phyloP scores from a whole-genome alignment of 177 flowering plant genomes.

The Vitis hybrid region DNA sequence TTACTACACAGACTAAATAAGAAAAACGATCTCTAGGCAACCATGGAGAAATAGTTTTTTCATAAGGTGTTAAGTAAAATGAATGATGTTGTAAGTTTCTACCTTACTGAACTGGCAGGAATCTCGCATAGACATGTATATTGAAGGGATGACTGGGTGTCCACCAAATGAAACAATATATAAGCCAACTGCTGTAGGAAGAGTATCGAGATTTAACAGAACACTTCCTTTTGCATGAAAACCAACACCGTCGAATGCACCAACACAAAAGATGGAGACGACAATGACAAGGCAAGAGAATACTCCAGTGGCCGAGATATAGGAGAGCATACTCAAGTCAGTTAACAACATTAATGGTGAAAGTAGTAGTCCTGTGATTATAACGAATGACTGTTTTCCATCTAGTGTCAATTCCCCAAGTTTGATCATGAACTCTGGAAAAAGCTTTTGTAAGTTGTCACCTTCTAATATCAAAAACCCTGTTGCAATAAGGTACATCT shows the following conservation, averaged over 20 bases:
- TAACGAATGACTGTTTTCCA: conserved; percentile 24
- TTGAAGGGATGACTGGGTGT: conserved; percentile 44
- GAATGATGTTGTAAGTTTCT: not conserved
- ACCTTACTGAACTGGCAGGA: conserved; percentile 29
- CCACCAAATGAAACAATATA: conserved; percentile 38
- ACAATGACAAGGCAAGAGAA: conserved; percentile 29
- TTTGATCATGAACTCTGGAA: conserved; percentile 14
- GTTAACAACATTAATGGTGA: conserved; percentile 29
- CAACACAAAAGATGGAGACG: conserved; percentile 31
- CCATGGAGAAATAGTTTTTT: too few species aligned
- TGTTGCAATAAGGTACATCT: conserved; percentile 34
- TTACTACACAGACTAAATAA: too few species aligned
- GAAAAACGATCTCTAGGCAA: too few species aligned
- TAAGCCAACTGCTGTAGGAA: conserved; percentile 34
- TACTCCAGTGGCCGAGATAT: conserved; percentile 40
- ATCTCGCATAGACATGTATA: conserved; percentile 34
- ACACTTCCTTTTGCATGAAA: conserved; percentile 29
- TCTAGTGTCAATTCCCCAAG: conserved; percentile 9
- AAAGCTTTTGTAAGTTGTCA: conserved; percentile 30
- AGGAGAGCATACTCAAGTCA: conserved; percentile 31
- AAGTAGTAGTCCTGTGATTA: conserved; percentile 23
- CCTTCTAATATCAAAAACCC: conserved; percentile 39
- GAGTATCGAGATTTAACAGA: conserved; percentile 22
- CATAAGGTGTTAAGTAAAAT: too few species aligned
- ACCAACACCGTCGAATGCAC: conserved; percentile 30